Conservation (phyloP, 1,139 yeast genomes). For the Lodderomyces elongisporus region DNA sequence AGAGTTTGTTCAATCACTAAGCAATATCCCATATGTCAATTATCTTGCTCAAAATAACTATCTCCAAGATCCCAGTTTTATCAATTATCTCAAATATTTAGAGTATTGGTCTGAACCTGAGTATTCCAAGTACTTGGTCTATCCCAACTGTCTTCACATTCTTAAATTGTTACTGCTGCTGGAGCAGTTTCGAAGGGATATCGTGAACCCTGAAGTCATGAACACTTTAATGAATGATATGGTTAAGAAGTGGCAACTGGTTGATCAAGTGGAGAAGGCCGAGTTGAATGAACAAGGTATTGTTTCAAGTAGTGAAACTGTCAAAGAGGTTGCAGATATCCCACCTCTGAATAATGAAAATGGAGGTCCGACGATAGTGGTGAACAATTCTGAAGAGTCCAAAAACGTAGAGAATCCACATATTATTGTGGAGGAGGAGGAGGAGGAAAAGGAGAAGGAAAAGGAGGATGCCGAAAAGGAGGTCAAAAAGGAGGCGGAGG, state of each 20-base stretch:
- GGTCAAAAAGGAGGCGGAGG: constrained; percentile 1
- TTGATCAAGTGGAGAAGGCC: no score
- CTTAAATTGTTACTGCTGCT: constrained; percentile 54
- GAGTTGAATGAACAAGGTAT: no score
- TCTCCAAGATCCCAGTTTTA: constrained; percentile 54
- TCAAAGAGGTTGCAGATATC: no score
- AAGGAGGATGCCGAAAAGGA: not conserved
- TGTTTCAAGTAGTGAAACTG: no score
- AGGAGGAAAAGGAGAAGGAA: constrained; percentile 2
- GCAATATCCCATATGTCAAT: constrained; percentile 71
- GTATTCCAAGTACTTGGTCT: constrained; percentile 61
- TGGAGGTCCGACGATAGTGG: no score
- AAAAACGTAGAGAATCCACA: constrained; percentile 7
- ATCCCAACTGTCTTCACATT: constrained; percentile 69
- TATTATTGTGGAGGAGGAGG: not conserved
- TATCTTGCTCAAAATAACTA: constrained; percentile 71
- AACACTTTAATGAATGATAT: constrained; percentile 66
- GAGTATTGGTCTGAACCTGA: constrained; percentile 72
- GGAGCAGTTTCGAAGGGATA: constrained; percentile 52
- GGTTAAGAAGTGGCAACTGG: constrained; percentile 66
- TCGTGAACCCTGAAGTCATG: constrained; percentile 53
- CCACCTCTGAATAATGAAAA: no score
- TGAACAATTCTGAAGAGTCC: no score
- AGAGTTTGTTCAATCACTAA: constrained; percentile 78
- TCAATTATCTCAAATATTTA: constrained; percentile 61